Evolutionary conservation across 257 asterid species (phyloP).

Genomic region (Schizonepeta tenuifolia): DNA sequence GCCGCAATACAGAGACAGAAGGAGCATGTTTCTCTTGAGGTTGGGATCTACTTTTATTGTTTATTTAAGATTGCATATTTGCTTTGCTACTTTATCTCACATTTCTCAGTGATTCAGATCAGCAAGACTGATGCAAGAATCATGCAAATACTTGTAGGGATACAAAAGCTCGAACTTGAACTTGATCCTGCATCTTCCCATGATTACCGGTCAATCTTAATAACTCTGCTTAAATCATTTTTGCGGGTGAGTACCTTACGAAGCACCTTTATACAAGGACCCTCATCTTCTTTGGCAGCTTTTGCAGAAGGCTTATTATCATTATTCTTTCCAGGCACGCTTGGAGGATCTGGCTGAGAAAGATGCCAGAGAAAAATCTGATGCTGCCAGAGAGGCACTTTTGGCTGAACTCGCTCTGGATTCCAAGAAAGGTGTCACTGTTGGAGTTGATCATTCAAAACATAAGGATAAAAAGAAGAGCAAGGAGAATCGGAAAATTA

Average conservation of each 20-base stretch:
- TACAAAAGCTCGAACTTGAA: slow-evolving; percentile 75
- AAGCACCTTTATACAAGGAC: slow-evolving; percentile 2
- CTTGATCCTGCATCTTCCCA: slow-evolving; percentile 69
- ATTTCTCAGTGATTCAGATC: slow-evolving; percentile 62
- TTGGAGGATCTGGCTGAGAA: slow-evolving; percentile 90
- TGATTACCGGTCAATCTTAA: slow-evolving; percentile 71
- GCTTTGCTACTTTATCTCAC: slow-evolving; percentile 34
- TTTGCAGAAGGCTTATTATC: slow-evolving; percentile 32
- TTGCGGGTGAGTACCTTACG: slow-evolving; percentile 64
- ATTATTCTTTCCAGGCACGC: slow-evolving; percentile 56
- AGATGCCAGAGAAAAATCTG: slow-evolving; percentile 96
- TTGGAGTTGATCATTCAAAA: slow-evolving; percentile 55
- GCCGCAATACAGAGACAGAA: slow-evolving; percentile 91
- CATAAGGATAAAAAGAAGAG: slow-evolving; percentile 76
- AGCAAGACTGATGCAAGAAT: slow-evolving; percentile 88
- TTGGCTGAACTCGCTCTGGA: slow-evolving; percentile 92
- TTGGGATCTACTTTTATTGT: slow-evolving; percentile 34
- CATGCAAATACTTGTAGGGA: slow-evolving; percentile 64
- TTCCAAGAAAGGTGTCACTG: slow-evolving; percentile 67
- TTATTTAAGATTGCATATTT: slow-evolving; percentile 10
- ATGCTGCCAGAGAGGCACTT: slow-evolving; percentile 94
- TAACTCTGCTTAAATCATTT: slow-evolving; percentile 83
- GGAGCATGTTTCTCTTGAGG: slow-evolving; percentile 90
- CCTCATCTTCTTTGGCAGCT: slow-evolving; percentile 20
- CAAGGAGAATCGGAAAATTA: slow-evolving; percentile 70